These are phyloP conservation scores for Globisporangium splendens DNA, from an alignment of 352 stramenopile genomes.

Conservation along the genomic window DNA sequence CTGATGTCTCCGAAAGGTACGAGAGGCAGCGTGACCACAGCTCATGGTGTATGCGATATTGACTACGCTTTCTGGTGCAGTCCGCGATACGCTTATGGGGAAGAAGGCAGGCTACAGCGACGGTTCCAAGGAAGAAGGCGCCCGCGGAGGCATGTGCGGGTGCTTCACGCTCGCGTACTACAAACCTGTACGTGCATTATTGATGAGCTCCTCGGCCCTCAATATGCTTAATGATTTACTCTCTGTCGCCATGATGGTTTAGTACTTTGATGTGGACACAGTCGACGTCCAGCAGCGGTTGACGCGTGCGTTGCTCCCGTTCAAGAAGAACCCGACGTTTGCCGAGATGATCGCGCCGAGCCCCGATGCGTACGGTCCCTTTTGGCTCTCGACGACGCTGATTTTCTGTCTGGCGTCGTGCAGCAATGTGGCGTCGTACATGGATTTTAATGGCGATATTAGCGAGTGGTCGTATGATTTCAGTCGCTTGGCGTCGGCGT, in stretches of 20 bases:
- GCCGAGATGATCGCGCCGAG: conserved; percentile 54
- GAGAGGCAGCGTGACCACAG: not conserved
- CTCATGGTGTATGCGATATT: not conserved
- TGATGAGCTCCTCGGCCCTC: conserved; percentile 11
- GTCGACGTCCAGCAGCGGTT: conserved; percentile 74
- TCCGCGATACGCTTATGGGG: conserved; percentile 58
- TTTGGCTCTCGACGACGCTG: conserved; percentile 83
- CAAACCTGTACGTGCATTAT: conserved; percentile 43
- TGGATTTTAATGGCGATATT: conserved; percentile 61
- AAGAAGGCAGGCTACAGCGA: conserved; percentile 38
- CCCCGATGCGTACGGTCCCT: conserved; percentile 78
- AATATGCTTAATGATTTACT: too few species aligned
- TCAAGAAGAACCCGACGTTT: conserved; percentile 84
- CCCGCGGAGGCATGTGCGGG: conserved; percentile 53
- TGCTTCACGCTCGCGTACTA: conserved; percentile 84
- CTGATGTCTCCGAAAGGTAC: conserved; percentile 73
- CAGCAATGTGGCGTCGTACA: conserved; percentile 80
- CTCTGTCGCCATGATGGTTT: not conserved
- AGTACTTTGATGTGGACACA: conserved; percentile 89
- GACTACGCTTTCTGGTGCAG: conserved; percentile 11
- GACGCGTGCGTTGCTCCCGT: conserved; percentile 65
- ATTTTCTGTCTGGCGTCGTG: conserved; percentile 85
- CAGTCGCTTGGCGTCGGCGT: conserved; percentile 69
- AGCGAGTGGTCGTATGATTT: conserved; percentile 83
- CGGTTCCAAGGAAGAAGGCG: conserved; percentile 24